Percentiles rank a stretch among this genome's conserved stretches.
These are phyloP conservation scores for Beta vulgaris DNA, from an alignment of 148 eudicot genomes.

Conservation along the genomic window DNA sequence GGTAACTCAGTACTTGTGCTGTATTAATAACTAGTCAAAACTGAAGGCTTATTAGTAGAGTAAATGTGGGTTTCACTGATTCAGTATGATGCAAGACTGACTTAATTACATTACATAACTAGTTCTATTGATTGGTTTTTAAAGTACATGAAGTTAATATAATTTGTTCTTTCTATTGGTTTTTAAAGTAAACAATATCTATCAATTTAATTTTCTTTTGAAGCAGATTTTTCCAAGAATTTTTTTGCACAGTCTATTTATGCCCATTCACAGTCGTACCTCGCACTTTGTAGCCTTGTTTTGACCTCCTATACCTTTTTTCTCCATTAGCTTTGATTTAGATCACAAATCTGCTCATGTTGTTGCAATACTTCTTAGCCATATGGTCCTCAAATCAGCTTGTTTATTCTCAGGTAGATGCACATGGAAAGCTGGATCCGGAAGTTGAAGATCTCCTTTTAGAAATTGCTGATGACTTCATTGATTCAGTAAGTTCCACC, in stretches of 20 bases:
- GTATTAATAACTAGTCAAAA: conserved; percentile 6
- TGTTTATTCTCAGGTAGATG: conserved; percentile 53
- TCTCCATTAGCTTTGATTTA: background rate
- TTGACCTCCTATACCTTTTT: background rate
- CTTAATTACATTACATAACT: background rate
- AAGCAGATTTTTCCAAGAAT: background rate
- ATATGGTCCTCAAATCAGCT: background rate
- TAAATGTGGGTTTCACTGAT: background rate
- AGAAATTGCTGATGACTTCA: conserved; percentile 82
- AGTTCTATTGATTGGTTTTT: background rate
- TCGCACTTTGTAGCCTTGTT: background rate
- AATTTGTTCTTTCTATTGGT: background rate
- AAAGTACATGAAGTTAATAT: background rate
- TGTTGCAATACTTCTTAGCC: conserved; percentile 1
- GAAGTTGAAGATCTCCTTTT: conserved; percentile 83
- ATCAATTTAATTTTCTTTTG: background rate
- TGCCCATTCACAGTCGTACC: background rate
- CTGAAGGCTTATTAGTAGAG: background rate
- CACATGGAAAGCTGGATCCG: conserved; percentile 65
- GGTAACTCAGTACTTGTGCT: background rate
- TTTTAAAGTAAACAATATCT: background rate
- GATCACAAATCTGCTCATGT: background rate
- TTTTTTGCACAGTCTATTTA: background rate
- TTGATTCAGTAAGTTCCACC: conserved; percentile 69
- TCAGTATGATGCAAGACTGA: background rate